These are phyloP conservation scores for Huntiella abstrusa DNA, from an alignment of 2,329 filamentous ascomycete species.

Conservation along the genomic window DNA sequence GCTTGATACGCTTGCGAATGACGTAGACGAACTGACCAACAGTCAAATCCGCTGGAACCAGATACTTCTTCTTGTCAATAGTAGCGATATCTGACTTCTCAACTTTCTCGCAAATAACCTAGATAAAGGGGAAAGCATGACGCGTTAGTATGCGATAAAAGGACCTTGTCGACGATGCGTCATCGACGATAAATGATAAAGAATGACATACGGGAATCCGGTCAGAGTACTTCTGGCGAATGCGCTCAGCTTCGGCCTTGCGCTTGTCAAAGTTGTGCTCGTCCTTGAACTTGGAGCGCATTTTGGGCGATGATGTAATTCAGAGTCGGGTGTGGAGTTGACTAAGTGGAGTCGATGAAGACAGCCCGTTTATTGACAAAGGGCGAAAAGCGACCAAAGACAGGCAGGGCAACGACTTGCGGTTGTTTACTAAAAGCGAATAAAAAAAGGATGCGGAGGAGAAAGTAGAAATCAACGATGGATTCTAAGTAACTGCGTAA, in stretches of 20 bases:
- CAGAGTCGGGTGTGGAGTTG: neutral
- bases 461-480: too few relatives aligned
- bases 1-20: conserved; percentile 99
- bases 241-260: conserved; percentile 98
- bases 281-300: conserved; percentile 99
- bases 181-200: conserved; percentile 3
- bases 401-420: neutral
- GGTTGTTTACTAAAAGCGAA: neutral
- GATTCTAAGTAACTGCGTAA: neutral
- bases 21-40: conserved; percentile 99
- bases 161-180: neutral
- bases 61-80: conserved; percentile 99
- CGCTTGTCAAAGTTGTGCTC: conserved; percentile 99
- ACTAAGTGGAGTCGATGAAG: neutral
- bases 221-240: conserved; percentile 96
- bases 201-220: conserved; percentile 75
- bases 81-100: conserved; percentile 98
- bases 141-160: neutral
- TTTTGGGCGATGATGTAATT: conserved; percentile 31
- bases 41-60: conserved; percentile 91
- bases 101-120: conserved; percentile 99
- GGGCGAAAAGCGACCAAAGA: too few relatives aligned
- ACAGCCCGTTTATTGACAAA: too few relatives aligned
- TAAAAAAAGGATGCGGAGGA: too few relatives aligned
- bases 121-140: conserved; percentile 10